Base-by-base conservation (phyloP, 345 rosid species). In the rapeseed (Brassica napus) region DNA sequence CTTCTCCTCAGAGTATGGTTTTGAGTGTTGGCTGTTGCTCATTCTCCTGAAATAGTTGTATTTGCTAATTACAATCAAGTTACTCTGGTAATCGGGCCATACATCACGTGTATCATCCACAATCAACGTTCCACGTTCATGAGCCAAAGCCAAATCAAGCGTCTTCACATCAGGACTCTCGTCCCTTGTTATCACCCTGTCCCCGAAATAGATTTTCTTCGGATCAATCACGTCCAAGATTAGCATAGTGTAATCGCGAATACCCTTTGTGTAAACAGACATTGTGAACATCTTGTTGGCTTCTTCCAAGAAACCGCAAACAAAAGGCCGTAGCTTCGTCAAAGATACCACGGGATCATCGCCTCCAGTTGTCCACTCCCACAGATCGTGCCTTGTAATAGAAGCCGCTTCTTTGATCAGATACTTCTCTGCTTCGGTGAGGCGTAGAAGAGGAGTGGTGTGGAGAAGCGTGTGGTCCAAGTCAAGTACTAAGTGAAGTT, bases 1-100 rank as follows among this genome's bases (percentile, higher is more conserved):
- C 84, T 87, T 12, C 83, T 82, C 84, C 39, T 62, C 75, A 79
- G 88, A 79, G 84, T 74, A 89, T 86, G 92, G 15, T 18, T 35
- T 57, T 3, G 4, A 57, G 6, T 14, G 14, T 52, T 26, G 30
- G 6, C 26, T 1, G 14, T 44, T 71, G 16, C 54, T 75, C 86
- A 1, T 34, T 6, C 88, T 88, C 84, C 88, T 58, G 84, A 64
- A 30, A 86, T 92, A 74, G 12, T 71, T 37, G 92, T 83, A 77
- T 84, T 64, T 69, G 82, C 79, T 67, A 86, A 82, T n/a, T 15
- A 57, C 37, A 7, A 78, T 26, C 12, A 78, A 18, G 30, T 78
- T 78, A 55, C 68, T 59, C n/a, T 6, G 6, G 60, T 78, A 61
- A n/a, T 58, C 14, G 1, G 59, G 65, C 82, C 82, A 78, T 5